Base-by-base conservation (phyloP, 1,284 basidiomycete species). In the Vanrija sp. region DNA sequence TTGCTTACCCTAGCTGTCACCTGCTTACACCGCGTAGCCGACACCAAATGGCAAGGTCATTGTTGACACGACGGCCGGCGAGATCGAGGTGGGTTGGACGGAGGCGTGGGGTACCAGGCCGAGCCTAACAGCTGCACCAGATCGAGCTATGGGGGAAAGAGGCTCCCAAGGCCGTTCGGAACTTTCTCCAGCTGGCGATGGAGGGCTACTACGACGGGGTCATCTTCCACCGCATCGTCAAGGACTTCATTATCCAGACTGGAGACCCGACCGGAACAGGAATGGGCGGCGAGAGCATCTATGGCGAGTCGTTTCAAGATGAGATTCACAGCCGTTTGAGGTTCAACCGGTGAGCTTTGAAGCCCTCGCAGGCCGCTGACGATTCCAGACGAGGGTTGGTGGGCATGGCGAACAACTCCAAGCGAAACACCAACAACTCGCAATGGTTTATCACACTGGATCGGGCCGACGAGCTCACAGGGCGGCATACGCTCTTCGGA, bases 171-270 rank as follows among this genome's bases (percentile, higher is more conserved):
- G 82, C 96, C 71, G 94, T 89, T 68, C 83, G 93, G 41, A 98
- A 98, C 78, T 92, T 95, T 73, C 79, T 97, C 45, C 85, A 88
- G 16, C 80, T 95, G 27, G 84, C 88, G 0, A 87, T 96, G 82
- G 92, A 95, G 80, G 92, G 94, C 6, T 98, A 96, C 76, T 98
- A 98, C 75, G 95, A 98, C 64, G 87, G 88, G 39, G 85, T 90
- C 49, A 87, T 94, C 54, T 98, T 96, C 66, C 94, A 98, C 73
- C 84, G 95, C 83, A 85, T 76, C 19, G 80, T 62, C 7, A 88
- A 91, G 2, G 83, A 84, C 25, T 97, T 98, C 70, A 83, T 96
- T 46, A 85, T 96, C 3, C 95, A 98, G 72, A 91, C 92, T 2
- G 95, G 95, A n/a, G 95, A 98, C 69, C 86, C 84, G 53, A 93